These are phyloP conservation scores for Pseudogymnoascus sp. DNA, from an alignment of 2,329 filamentous ascomycete genomes.

Conservation along the genomic window DNA sequence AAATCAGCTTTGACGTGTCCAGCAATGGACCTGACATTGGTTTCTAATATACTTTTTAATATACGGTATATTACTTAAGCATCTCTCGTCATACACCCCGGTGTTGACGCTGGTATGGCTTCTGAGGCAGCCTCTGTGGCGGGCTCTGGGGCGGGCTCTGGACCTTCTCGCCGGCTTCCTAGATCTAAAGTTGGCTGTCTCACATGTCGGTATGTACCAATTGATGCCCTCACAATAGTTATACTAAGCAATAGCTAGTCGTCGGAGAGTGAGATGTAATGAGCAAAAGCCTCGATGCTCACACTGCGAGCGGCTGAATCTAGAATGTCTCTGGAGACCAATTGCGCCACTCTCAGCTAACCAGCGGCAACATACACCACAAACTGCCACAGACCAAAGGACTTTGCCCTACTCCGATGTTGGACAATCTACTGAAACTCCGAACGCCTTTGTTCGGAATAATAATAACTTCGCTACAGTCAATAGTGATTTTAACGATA, in stretches of 20 bases:
- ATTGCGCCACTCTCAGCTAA: not conserved
- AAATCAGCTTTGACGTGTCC: not conserved
- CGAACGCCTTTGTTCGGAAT: not conserved
- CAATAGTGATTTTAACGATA: conserved; percentile 26
- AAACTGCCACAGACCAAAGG: not conserved
- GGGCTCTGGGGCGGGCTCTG: not conserved
- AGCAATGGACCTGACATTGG: not conserved
- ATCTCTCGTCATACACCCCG: not conserved
- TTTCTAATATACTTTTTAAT: not conserved
- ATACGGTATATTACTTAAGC: not conserved
- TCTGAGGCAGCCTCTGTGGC: not conserved
- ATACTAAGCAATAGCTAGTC: conserved; percentile 28
- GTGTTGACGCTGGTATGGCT: not conserved
- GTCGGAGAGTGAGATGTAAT: conserved; percentile 50
- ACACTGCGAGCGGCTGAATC: conserved; percentile 47
- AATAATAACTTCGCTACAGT: conserved; percentile 30
- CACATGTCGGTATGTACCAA: conserved; percentile 39
- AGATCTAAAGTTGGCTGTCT: conserved; percentile 40
- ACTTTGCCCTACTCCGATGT: not conserved
- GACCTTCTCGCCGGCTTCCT: conserved; percentile 13
- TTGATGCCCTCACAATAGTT: not conserved
- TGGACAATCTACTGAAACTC: not conserved
- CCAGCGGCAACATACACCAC: conserved; percentile 18
- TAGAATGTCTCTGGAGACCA: conserved; percentile 47
- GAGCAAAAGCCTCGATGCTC: conserved; percentile 47